Evolutionary conservation across 306 rosid species (phyloP).

Genomic region (Gastrolobium bilobum): DNA sequence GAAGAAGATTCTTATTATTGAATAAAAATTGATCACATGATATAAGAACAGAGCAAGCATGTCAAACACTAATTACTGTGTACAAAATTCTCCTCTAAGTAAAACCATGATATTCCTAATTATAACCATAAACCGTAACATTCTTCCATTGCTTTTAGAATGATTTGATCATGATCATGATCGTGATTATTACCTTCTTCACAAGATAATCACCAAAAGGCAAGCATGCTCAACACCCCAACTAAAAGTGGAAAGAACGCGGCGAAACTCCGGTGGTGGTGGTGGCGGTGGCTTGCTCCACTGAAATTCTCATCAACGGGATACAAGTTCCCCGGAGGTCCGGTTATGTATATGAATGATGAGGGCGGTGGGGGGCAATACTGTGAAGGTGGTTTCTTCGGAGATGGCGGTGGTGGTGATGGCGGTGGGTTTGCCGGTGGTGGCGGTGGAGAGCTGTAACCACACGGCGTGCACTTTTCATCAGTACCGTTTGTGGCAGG

Average conservation of each 20-base stretch:
- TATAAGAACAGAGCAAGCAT: slow-evolving; percentile 6
- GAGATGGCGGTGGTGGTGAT: slow-evolving; percentile 52
- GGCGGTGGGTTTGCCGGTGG: slow-evolving; percentile 52
- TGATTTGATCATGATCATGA: background rate
- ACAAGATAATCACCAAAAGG: slow-evolving; percentile 38
- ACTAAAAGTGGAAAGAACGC: slow-evolving; percentile 36
- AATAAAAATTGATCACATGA: slow-evolving; percentile 30
- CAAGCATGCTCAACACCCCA: slow-evolving; percentile 34
- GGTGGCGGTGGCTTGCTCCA: slow-evolving; percentile 28
- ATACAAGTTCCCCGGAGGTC: slow-evolving; percentile 61
- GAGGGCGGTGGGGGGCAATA: slow-evolving; percentile 59
- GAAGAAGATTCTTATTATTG: slow-evolving; percentile 35
- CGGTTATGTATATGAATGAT: slow-evolving; percentile 52
- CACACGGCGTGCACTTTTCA: slow-evolving; percentile 54
- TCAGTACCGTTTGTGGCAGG: slow-evolving; percentile 32
- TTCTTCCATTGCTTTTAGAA: slow-evolving; percentile 35
- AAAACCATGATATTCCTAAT: slow-evolving; percentile 30
- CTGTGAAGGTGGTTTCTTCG: slow-evolving; percentile 46
- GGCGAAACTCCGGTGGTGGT: slow-evolving; percentile 32
- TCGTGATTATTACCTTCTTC: slow-evolving; percentile 39
- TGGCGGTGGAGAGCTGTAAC: slow-evolving; percentile 40
- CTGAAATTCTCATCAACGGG: slow-evolving; percentile 58
- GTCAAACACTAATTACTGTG: slow-evolving; percentile 28
- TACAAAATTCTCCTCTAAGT: slow-evolving; percentile 38
- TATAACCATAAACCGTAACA: slow-evolving; percentile 24